A percentile compares a stretch with the other conserved stretches of the same genome.
Evolutionary conservation across 2,329 filamentous ascomycete species (phyloP).

Genomic region (Colletotrichum viniferum): DNA sequence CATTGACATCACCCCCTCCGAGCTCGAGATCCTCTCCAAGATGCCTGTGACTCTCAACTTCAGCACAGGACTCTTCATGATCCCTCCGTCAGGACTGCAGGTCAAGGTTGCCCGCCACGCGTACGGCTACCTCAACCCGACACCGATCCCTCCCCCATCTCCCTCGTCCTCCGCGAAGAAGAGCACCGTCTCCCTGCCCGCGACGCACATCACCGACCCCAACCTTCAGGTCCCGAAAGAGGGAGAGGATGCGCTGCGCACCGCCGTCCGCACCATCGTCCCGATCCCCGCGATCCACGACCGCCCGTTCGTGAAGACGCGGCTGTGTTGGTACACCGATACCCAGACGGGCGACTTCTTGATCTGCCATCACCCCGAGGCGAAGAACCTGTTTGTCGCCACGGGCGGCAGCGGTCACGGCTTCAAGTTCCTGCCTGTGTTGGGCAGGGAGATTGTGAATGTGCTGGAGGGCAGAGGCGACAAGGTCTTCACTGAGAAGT

Average conservation of each 20-base stretch:
- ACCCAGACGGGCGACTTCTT: constrained; percentile 75
- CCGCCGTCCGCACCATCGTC: constrained; percentile 64
- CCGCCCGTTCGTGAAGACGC: constrained; percentile 64
- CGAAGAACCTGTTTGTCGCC: constrained; percentile 62
- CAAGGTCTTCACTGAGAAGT: constrained; percentile 59
- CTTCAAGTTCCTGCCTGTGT: constrained; percentile 72
- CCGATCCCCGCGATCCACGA: constrained; percentile 59
- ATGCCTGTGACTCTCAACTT: constrained; percentile 79
- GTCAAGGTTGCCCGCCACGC: constrained; percentile 74
- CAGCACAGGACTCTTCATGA: constrained; percentile 73
- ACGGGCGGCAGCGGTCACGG: constrained; percentile 69
- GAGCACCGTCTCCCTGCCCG: constrained; percentile 40
- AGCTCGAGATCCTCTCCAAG: constrained; percentile 67
- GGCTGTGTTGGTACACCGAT: constrained; percentile 79
- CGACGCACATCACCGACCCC: constrained; percentile 54
- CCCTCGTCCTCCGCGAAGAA: background rate
- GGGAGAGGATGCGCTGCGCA: constrained; percentile 64
- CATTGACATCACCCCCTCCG: constrained; percentile 72
- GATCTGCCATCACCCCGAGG: constrained; percentile 69
- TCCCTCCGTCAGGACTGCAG: constrained; percentile 66
- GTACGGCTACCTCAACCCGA: constrained; percentile 68
- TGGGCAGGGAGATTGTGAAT: constrained; percentile 66
- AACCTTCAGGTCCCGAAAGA: constrained; percentile 59
- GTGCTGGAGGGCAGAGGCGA: constrained; percentile 52
- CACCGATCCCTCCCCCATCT: constrained; percentile 31